These are phyloP conservation scores for Antrodiella citrinella DNA, from an alignment of 768 basidiomycete genomes.

Conservation along the genomic window DNA sequence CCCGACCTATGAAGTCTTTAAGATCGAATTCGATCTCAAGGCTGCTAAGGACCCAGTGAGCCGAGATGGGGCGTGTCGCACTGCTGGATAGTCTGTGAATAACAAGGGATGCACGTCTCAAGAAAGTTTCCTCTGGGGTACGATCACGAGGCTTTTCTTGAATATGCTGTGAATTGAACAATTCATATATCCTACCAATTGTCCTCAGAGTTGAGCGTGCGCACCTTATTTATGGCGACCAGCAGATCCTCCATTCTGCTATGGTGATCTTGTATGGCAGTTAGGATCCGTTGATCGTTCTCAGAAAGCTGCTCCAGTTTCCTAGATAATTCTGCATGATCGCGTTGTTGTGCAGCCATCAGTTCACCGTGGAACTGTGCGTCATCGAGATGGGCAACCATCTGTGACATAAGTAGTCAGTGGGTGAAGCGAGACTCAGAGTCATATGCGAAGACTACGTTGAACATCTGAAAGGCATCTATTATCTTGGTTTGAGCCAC, in stretches of 20 bases:
- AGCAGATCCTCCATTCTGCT: conserved; percentile 6
- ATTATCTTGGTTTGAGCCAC: background rate
- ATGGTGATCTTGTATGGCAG: conserved; percentile 6
- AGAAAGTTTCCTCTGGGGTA: conserved; percentile 3
- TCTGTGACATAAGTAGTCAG: no score
- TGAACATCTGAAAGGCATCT: background rate
- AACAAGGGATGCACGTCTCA: background rate
- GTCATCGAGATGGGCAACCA: background rate
- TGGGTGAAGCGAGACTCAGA: no score
- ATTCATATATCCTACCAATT: no score
- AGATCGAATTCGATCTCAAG: conserved; percentile 12
- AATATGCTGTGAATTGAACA: background rate
- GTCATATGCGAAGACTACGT: no score
- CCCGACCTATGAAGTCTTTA: conserved; percentile 5
- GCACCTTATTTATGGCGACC: conserved; percentile 2
- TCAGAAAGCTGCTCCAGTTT: conserved; percentile 1
- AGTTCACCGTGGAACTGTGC: background rate
- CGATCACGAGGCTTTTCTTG: background rate
- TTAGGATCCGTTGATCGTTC: conserved; percentile 2
- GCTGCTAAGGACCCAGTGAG: conserved; percentile 4
- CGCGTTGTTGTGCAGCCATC: background rate
- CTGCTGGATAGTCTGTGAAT: background rate
- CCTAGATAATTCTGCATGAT: background rate
- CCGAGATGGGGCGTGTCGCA: background rate
- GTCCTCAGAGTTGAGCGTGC: no score